Conservation (phyloP, 148 eudicot genomes). For the Simmondsia chinensis region DNA sequence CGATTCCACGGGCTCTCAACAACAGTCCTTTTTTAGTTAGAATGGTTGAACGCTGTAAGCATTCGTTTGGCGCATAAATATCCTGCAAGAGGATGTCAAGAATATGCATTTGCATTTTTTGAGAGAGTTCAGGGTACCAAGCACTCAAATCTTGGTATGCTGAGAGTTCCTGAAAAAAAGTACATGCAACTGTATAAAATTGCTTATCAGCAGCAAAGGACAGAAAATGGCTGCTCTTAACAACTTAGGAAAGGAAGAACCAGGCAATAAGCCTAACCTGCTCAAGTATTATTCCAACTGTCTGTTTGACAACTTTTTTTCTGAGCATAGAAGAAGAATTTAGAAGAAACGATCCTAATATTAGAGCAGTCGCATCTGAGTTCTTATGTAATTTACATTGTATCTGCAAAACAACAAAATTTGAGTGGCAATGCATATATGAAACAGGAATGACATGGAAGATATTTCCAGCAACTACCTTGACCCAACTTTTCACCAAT, state of each 20-base stretch:
- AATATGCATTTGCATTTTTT: slow-evolving; percentile 54
- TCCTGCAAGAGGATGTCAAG: slow-evolving; percentile 47
- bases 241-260: neutral
- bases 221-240: neutral
- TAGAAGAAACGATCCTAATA: slow-evolving; percentile 38
- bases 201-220: neutral
- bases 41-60: slow-evolving; percentile 33
- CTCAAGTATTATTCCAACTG: slow-evolving; percentile 47
- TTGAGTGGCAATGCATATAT: slow-evolving; percentile 9
- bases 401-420: slow-evolving; percentile 33
- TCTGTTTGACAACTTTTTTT: slow-evolving; percentile 25
- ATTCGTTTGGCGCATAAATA: slow-evolving; percentile 30
- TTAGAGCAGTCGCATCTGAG: slow-evolving; percentile 19
- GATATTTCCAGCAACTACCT: slow-evolving; percentile 37
- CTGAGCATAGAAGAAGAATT: slow-evolving; percentile 15
- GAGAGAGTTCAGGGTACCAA: slow-evolving; percentile 39
- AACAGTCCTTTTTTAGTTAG: slow-evolving; percentile 52
- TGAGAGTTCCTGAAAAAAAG: slow-evolving; percentile 53
- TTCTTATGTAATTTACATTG: slow-evolving; percentile 34
- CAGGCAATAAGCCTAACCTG: slow-evolving; percentile 42
- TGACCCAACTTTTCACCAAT: slow-evolving; percentile 75
- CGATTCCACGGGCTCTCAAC: slow-evolving; percentile 43
- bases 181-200: slow-evolving; percentile 6
- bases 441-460: slow-evolving; percentile 5
- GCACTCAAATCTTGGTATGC: slow-evolving; percentile 48